Percentiles rank a stretch among this genome's conserved stretches.
Conservation (phyloP, 345 rosid species). For the Heritiera fomes region DNA sequence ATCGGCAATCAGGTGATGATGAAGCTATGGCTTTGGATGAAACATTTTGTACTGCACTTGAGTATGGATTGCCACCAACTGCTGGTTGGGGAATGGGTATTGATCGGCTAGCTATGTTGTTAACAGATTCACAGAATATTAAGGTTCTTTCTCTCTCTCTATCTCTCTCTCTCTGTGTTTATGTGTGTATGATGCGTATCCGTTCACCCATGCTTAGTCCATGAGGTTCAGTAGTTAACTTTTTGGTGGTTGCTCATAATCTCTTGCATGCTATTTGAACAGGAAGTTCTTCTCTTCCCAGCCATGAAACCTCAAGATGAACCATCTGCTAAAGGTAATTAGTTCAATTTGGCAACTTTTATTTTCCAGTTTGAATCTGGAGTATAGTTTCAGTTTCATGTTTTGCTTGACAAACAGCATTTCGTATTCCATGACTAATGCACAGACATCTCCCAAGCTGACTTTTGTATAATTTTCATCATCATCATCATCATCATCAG, state of each 20-base stretch:
- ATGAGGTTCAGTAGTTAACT: neutral
- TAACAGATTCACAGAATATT: constrained; percentile 93
- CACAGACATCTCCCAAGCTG: neutral
- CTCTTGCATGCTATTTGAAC: constrained; percentile 25
- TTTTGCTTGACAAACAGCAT: neutral
- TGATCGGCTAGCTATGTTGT: constrained; percentile 83
- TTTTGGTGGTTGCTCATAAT: neutral
- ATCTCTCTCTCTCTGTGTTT: neutral
- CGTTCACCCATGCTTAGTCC: neutral
- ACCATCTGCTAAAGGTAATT: constrained; percentile 54
- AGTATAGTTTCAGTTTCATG: neutral
- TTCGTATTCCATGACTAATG: neutral
- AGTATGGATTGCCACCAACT: constrained; percentile 92
- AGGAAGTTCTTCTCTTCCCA: constrained; percentile 98
- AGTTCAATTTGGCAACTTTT: neutral
- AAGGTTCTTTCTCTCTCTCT: constrained; percentile 50
- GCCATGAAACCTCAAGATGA: constrained; percentile 99
- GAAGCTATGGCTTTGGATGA: constrained; percentile 99
- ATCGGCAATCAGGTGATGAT: constrained; percentile 92
- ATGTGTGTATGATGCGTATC: no score
- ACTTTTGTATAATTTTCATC: no score
- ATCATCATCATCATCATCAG: no score
- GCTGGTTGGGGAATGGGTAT: constrained; percentile 98
- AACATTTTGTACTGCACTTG: constrained; percentile 83
- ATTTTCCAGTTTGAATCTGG: no score